Conservation (phyloP, 2,329 filamentous ascomycete species). For the Fusarium sp. region DNA sequence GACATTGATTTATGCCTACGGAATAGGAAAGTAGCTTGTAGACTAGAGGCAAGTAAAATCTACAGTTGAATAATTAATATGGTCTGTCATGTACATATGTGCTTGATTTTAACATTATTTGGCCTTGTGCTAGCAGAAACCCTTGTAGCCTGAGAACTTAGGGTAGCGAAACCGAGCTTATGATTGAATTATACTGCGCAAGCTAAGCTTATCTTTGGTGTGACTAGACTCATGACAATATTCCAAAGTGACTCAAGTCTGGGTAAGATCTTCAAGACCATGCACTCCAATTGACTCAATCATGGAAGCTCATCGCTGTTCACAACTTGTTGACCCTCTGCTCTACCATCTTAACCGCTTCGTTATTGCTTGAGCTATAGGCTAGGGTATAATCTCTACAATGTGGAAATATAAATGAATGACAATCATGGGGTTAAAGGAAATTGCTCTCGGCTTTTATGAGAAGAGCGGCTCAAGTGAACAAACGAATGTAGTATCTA, state of each 20-base stretch:
- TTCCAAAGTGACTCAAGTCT: neutral
- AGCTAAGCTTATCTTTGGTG: neutral
- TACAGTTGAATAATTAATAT: neutral
- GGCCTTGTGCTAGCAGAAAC: neutral
- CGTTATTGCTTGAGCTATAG: neutral
- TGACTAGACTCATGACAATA: neutral
- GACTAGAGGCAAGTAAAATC: slow-evolving; percentile 6
- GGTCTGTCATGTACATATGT: neutral
- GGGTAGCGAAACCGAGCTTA: neutral
- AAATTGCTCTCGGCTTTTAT: neutral
- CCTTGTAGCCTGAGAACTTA: neutral
- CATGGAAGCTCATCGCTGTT: no score
- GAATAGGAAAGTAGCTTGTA: slow-evolving; percentile 8
- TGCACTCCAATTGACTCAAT: neutral
- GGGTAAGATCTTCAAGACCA: neutral
- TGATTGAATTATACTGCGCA: neutral
- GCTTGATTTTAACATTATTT: neutral
- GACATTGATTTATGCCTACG: neutral
- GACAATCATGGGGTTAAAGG: neutral
- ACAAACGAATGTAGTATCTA: neutral
- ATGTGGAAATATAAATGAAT: neutral
- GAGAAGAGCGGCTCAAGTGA: neutral
- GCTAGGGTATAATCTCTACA: neutral
- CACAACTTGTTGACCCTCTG: no score
- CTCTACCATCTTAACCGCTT: neutral